Base-by-base conservation (phyloP, 352 stramenopile species). In the Globisporangium yorkense region DNA sequence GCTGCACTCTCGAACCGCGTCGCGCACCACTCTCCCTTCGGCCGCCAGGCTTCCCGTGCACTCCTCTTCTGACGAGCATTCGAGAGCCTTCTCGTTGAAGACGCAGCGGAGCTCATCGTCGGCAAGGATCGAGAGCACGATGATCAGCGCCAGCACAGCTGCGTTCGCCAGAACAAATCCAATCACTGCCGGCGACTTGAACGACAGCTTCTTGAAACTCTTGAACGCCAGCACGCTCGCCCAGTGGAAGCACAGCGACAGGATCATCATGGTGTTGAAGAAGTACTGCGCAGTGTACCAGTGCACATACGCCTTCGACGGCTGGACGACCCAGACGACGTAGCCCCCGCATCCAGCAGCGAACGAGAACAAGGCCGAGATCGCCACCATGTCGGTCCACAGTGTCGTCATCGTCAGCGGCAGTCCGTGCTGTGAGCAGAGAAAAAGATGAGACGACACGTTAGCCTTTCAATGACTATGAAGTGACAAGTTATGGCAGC, bases 241-340 rank as follows among this genome's bases (percentile, higher is more conserved):
- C 81, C 77, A 95, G 59, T 95, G 85, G 56, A 95, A 95, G 54
- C 85, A 93, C n/a, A 95, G 52, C 59, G 85, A 89, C 58, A 95
- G 49, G 61, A 95, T 87, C 83, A 93, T 95, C 20, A 88, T 73
- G 7, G 77, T 85, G 62, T 89, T 92, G 68, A 95, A 95, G 59
- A 92, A 92, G 55, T 92, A 95, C 70, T 95, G 85, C 8, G 79
- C 80, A 21, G 83, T 84, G 57, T 88, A 90, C 76, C 84, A 90
- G 55, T 92, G 85, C 29, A 93, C 81, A 41, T 88, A 95, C 5
- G 80, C 77, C 54, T 90, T 89, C 9, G 85, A 95, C 29, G 85
- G 85, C 59, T 92, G 71, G 20, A 93, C 79, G 6, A 84, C 71
- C 85, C 85, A 95, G n/a, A 95, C 78, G 7, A 95, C 52, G 51